phyloP scores from a whole-genome alignment of 345 rosid species.

The Syzygium grande region DNA sequence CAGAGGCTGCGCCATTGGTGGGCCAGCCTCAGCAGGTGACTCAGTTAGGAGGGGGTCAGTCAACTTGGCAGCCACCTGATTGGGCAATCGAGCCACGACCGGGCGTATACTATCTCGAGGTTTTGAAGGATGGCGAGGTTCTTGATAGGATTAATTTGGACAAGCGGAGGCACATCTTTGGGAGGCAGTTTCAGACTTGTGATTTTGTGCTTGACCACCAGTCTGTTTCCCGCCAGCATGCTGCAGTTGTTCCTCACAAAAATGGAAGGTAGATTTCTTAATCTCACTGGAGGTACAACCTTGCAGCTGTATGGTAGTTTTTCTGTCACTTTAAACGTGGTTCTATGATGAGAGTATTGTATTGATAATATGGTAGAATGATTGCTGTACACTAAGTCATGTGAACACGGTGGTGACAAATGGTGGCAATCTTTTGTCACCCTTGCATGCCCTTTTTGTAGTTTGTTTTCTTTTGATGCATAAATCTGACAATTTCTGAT shows the following conservation, averaged over 20 bases:
- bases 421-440: neutral
- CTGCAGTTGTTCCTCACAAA: conserved; percentile 79
- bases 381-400: neutral
- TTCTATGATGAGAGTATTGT: neutral
- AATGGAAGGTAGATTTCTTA: conserved; percentile 48
- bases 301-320: neutral
- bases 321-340: neutral
- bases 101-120: conserved; percentile 80
- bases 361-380: neutral
- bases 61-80: conserved; percentile 90
- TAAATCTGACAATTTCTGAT: neutral
- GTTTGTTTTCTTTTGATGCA: neutral
- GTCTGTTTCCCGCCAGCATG: conserved; percentile 89
- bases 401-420: neutral
- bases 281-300: neutral
- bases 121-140: conserved; percentile 82
- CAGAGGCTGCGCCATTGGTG: conserved; percentile 32
- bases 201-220: conserved; percentile 87
- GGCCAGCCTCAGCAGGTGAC: conserved; percentile 42
- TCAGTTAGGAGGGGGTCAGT: conserved; percentile 77
- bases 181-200: conserved; percentile 75
- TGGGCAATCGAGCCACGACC: conserved; percentile 92
- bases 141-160: conserved; percentile 69
- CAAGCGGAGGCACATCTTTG: conserved; percentile 74
- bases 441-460: neutral